Evolutionary conservation across 1,284 basidiomycete species (phyloP).

Genomic region (Fistulinella cinereoalba): DNA sequence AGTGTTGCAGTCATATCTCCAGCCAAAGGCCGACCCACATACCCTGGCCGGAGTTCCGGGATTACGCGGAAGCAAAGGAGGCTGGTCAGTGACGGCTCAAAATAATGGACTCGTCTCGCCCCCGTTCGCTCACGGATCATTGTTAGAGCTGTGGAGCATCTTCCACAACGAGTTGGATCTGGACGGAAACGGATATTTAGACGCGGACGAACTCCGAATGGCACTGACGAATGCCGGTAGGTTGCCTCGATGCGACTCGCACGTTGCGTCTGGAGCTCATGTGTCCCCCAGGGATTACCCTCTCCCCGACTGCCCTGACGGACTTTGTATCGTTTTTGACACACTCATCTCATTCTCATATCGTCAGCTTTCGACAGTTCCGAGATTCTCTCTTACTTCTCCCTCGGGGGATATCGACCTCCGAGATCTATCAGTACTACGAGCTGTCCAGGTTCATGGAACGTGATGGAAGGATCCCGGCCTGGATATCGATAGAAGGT

Average conservation of each 20-base stretch:
- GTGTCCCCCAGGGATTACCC: slow-evolving; percentile 58
- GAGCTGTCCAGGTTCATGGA: slow-evolving; percentile 73
- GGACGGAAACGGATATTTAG: slow-evolving; percentile 81
- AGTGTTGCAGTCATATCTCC: slow-evolving; percentile 52
- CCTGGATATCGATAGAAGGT: slow-evolving; percentile 88
- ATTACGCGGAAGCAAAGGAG: slow-evolving; percentile 77
- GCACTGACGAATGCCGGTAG: slow-evolving; percentile 74
- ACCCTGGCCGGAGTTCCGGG: slow-evolving; percentile 76
- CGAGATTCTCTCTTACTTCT: slow-evolving; percentile 86
- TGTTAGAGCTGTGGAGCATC: slow-evolving; percentile 79
- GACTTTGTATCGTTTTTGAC: slow-evolving; percentile 84
- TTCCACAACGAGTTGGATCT: slow-evolving; percentile 87
- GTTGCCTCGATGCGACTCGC: slow-evolving; percentile 30
- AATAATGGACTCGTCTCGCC: slow-evolving; percentile 14
- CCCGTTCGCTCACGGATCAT: slow-evolving; percentile 22
- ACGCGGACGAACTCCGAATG: slow-evolving; percentile 64
- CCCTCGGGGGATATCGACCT: slow-evolving; percentile 75
- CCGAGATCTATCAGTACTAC: slow-evolving; percentile 87
- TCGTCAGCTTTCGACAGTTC: slow-evolving; percentile 85
- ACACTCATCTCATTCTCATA: slow-evolving; percentile 59
- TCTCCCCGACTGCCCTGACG: slow-evolving; percentile 61
- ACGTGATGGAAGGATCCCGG: slow-evolving; percentile 73
- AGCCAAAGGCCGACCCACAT: slow-evolving; percentile 49
- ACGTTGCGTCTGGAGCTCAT: slow-evolving; percentile 19
- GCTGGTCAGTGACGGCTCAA: slow-evolving; percentile 50